A percentile compares a stretch with the other conserved stretches of the same genome.
These are phyloP conservation scores for Nitzschia putrida DNA, from an alignment of 108 stramenopile genomes.

Conservation along the genomic window DNA sequence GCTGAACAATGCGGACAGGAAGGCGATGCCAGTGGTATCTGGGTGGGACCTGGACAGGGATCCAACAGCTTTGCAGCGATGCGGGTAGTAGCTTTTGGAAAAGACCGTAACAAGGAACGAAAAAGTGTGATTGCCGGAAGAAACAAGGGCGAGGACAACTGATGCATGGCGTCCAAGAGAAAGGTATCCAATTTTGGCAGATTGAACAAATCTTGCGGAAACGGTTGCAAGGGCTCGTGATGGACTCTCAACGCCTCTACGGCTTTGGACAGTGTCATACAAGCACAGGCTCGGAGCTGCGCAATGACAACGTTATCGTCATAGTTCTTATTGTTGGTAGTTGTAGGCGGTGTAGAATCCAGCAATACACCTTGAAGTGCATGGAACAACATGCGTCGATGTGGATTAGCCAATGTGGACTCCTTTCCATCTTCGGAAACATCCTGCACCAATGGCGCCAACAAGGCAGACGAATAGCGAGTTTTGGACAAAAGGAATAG, in stretches of 20 bases:
- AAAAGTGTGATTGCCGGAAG: conserved; percentile 12
- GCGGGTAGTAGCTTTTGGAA: conserved; percentile 16
- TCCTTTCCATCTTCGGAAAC: conserved; percentile 52
- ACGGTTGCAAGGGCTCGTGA: not conserved
- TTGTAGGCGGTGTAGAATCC: too few species aligned
- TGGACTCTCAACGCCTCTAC: not conserved
- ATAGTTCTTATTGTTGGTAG: not conserved
- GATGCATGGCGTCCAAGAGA: not conserved
- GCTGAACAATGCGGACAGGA: not conserved
- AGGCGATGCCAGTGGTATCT: not conserved
- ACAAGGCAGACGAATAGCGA: conserved; percentile 45
- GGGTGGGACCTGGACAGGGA: not conserved
- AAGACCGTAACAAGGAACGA: conserved; percentile 13
- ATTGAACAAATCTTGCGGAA: not conserved
- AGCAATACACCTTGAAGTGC: conserved; percentile 37
- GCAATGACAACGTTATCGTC: not conserved
- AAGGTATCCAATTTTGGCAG: not conserved
- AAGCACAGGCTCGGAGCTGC: not conserved
- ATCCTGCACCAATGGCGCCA: conserved; percentile 67
- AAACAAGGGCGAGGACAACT: not conserved
- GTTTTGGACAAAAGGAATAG: conserved; percentile 7
- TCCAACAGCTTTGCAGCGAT: not conserved
- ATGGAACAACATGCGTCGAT: conserved; percentile 41
- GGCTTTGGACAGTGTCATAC: not conserved
- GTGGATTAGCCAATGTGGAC: conserved; percentile 51